Percentiles rank a stretch among this genome's conserved stretches.
Evolutionary conservation across 140 eudicot genomes (phyloP).

Genomic region (Ambrosia hybrid): DNA sequence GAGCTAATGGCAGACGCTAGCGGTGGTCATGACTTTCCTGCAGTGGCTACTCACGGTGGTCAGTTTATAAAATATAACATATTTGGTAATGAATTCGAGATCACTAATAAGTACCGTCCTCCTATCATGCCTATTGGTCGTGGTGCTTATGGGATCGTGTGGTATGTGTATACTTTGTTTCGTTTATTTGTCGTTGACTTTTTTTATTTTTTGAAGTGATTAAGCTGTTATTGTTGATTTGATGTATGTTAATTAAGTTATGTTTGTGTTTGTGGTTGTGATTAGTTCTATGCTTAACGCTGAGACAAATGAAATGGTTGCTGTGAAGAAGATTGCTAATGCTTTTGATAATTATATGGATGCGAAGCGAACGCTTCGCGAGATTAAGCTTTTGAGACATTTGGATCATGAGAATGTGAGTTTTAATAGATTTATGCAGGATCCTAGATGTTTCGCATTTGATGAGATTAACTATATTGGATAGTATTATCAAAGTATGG

Average conservation of each 20-base stretch:
- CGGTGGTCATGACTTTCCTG: conserved; percentile 63
- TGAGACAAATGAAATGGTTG: conserved; percentile 45
- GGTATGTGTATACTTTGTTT: conserved; percentile 39
- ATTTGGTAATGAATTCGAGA: conserved; percentile 64
- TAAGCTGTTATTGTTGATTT: not conserved
- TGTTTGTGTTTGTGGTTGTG: conserved; percentile 18
- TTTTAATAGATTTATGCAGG: conserved; percentile 15
- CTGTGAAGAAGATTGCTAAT: conserved; percentile 46
- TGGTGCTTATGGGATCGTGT: conserved; percentile 95
- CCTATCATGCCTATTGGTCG: conserved; percentile 96
- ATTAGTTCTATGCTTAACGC: conserved; percentile 42
- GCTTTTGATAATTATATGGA: conserved; percentile 49
- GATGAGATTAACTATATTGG: too few relatives aligned
- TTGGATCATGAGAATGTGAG: conserved; percentile 72
- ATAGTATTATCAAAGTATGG: too few relatives aligned
- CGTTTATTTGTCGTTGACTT: conserved; percentile 35
- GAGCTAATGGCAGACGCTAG: conserved; percentile 50
- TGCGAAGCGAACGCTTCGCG: conserved; percentile 49
- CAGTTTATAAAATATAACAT: conserved; percentile 70
- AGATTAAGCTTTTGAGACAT: conserved; percentile 64
- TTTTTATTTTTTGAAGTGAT: not conserved
- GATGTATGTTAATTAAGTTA: conserved; percentile 5
- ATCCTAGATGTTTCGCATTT: not conserved
- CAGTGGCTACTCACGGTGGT: conserved; percentile 70
- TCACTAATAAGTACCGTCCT: conserved; percentile 73